Evolutionary conservation across 106 monocot genomes (phyloP), one percentile per base, ranked within the genome.

Genomic region (Acorus gramineus): DNA sequence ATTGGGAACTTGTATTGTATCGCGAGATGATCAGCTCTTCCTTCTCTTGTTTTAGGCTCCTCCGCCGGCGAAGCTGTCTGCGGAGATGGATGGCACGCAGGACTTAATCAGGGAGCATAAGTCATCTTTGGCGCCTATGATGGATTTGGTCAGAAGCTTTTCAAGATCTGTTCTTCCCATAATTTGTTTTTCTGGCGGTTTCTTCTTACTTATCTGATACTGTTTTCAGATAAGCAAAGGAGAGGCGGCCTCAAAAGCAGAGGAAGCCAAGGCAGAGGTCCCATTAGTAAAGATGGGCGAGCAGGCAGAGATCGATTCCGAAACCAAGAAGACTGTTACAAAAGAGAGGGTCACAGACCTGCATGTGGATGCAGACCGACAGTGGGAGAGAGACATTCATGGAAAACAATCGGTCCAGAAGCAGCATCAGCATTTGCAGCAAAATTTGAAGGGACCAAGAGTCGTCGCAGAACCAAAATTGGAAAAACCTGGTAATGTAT

Each of bases 41-140:
- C 67, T 46, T 73, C 44, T 79, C 2, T 59, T 61, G 58, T 28
- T 28, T 28, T 66, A 86, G 89, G 89, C 82, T 64, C 87, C 85
- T 74, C 90, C 90, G 48, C 78, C 81, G n/a, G 88, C 79, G 61
- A 91, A 85, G 70, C 68, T 70, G 55, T 83, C 91, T 47, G 75
- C 79, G 10, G 87, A 91, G 60, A 73, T 66, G 55, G 91, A 91
- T 61, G 67, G 66, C 68, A 50, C 43, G 3, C 66, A 55, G 42
- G 73, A 78, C 12, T 57, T 52, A 66, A 69, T 56, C 54, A 11
- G 54, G 11, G 78, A 81, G 58, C 60, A 61, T 28, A 80, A 76
- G 49, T 46, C 28, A 28, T 28, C 73, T 48, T 2, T n/a, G 62
- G 62, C 45, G 3, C 49, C 74, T 56, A 78, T 77, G 51, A 78